Evolutionary conservation across 2,329 filamentous ascomycete genomes (phyloP), one percentile per base, ranked within the genome.

Genomic region (Davidsoniella virescens): DNA sequence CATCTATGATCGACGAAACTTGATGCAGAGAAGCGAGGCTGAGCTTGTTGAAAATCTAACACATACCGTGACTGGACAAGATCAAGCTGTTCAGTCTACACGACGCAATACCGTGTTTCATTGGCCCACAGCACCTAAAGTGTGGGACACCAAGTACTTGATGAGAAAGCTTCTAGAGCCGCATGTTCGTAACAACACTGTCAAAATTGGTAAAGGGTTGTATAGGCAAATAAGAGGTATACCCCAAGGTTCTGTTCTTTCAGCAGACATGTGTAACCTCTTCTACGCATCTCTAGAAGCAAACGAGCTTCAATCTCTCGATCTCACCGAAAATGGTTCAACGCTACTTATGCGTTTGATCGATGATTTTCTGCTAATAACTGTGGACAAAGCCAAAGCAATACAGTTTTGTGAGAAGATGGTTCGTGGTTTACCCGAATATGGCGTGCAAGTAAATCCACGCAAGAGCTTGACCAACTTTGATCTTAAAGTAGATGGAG

Each of bases 351-450:
- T 49, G 46, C 51, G 51, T 5, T 23, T 49, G 2, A 49, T 49
- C 40, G 92, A 98, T 57, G 92, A 98, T 59, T 98, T 96, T 57
- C 69, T 96, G 4, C 75, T 98, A 43, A 80, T 98, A 58, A 94
- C 84, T 0, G 78, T 80, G 0, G 72, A 85, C 45, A 68, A 65
- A 49, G 56, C 63, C 6, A 78, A 88, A 58, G 90, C 87, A 0
- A 70, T 70, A 52, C 68, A 66, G 1, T 96, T 98, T 60, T 70
- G 94, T 17, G 67, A 79, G 52, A 71, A 75, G 14, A 94, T 98
- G 88, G 82, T 94, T 57, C 63, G 65, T 1, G 90, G 88, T 2
- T 64, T 92, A 36, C 76, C 82, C 0, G 74, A 80, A 33, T 96
- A 93, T 59, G 92, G 92, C 3, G 81, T 95, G 3, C 64, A 69